phyloP scores from a whole-genome alignment of 768 basidiomycete genomes.

The Mycena rebaudengoi region DNA sequence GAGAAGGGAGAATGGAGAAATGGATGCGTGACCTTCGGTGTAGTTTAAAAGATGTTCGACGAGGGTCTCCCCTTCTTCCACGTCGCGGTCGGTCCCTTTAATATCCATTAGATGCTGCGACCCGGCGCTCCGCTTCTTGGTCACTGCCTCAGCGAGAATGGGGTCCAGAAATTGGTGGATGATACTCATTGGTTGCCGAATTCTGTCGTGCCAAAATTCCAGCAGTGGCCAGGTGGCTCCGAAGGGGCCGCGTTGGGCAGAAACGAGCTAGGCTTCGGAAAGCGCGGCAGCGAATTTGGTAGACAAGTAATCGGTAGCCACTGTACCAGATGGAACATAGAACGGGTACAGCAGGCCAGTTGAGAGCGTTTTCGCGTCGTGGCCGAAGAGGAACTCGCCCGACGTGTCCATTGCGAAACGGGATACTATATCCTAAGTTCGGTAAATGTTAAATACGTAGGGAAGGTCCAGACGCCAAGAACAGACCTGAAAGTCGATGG shows the following conservation, averaged over 20 bases:
- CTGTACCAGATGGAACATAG: slow-evolving; percentile 26
- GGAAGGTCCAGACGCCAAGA: neutral
- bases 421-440: slow-evolving; percentile 54
- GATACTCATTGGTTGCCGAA: slow-evolving; percentile 52
- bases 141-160: slow-evolving; percentile 56
- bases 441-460: neutral
- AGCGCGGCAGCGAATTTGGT: slow-evolving; percentile 59
- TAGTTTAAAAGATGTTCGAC: slow-evolving; percentile 61
- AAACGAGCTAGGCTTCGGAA: slow-evolving; percentile 51
- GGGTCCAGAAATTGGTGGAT: slow-evolving; percentile 62
- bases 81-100: slow-evolving; percentile 41
- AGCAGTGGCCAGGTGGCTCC: slow-evolving; percentile 59
- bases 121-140: slow-evolving; percentile 38
- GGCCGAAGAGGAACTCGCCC: slow-evolving; percentile 65
- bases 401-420: slow-evolving; percentile 70
- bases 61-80: slow-evolving; percentile 53
- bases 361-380: slow-evolving; percentile 54
- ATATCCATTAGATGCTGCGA: slow-evolving; percentile 1
- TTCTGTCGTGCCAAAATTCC: slow-evolving; percentile 61
- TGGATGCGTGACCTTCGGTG: slow-evolving; percentile 67
- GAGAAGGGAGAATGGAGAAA: too few relatives aligned
- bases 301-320: neutral
- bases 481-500: slow-evolving; percentile 68
- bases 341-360: slow-evolving; percentile 56
- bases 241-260: slow-evolving; percentile 47